Base-by-base conservation (phyloP, 2,329 filamentous ascomycete species). In the Fonsecaea nubica region DNA sequence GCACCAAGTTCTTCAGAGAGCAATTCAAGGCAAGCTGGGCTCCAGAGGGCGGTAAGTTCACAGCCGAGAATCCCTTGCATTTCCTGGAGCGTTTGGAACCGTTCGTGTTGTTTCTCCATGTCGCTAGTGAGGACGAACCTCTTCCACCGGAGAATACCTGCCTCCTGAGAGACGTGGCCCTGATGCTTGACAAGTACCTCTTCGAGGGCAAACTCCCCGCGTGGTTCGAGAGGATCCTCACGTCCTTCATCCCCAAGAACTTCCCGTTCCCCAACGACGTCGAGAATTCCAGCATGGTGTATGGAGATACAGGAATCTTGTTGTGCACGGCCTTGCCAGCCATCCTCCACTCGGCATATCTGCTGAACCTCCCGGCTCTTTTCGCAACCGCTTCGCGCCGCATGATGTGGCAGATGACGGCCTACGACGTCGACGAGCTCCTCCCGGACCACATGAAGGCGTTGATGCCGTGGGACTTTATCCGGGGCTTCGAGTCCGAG, bases 171-270 rank as follows among this genome's bases (percentile, higher is more conserved):
- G 2, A 8, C 6, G 40, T 59, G n/a, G 40, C 38, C 10, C 3
- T 50, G n/a, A 30, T 59, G 10, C 32, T 33, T 32, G 57, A 59
- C 40, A 32, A 59, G 30, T 50, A 59, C 32, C 57, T 59, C 40
- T 59, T 59, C 57, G 6, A 35, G 9, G 57, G 57, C 18, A 40
- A 32, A 21, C 40, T 59, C 13, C 57, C 57, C 9, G 13, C 6
- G 1, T 59, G 40, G 40, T 59, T 12, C 12, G 36, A 45, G 3
- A 5, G 18, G 13, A n/a, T 12, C 4, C 57, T 59, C 25, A 35
- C n/a, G n/a, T 12, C 15, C 32, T 32, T 5, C 21, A 12, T 59
- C 8, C 30, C 38, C 5, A 6, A 12, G 18, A 9, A 6, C 7
- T 33, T 33, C 40, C 21, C 40, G 10, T 18, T 59, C n/a, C 21